Conservation (phyloP, 75 land plant genomes). For the Picea sitchensis region DNA sequence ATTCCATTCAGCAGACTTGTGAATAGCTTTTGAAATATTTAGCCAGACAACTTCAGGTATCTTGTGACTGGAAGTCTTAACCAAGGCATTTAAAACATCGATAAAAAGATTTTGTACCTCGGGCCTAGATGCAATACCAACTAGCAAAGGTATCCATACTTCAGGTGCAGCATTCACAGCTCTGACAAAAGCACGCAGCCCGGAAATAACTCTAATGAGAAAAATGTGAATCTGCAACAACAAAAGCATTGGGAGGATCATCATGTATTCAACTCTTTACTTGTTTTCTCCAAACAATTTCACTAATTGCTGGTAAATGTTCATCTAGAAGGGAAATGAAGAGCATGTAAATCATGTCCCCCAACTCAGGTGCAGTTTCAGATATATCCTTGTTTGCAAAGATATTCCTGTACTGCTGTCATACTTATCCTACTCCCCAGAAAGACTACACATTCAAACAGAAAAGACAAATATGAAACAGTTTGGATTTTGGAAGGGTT, state of each 20-base stretch:
- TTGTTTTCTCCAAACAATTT: neutral
- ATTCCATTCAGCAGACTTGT: slow-evolving; percentile 4
- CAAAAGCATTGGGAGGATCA: neutral
- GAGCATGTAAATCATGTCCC: too few species aligned
- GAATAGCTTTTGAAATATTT: slow-evolving; percentile 15
- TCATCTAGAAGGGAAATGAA: too few species aligned
- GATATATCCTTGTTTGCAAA: too few species aligned
- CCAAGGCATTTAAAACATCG: slow-evolving; percentile 15
- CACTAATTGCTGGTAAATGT: too few species aligned
- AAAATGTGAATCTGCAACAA: slow-evolving; percentile 23
- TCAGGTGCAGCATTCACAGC: slow-evolving; percentile 38
- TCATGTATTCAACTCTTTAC: neutral
- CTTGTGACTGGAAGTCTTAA: slow-evolving; percentile 15
- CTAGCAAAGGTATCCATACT: slow-evolving; percentile 36
- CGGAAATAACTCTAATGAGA: slow-evolving; percentile 14
- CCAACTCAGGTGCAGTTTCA: too few species aligned
- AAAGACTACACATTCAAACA: too few species aligned
- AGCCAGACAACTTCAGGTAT: slow-evolving; percentile 17
- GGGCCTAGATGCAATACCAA: slow-evolving; percentile 15
- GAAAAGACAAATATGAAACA: too few species aligned
- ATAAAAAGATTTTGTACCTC: slow-evolving; percentile 26
- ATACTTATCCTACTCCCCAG: too few species aligned
- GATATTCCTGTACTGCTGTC: too few species aligned
- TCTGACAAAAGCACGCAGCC: slow-evolving; percentile 25
- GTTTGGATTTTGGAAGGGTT: too few species aligned